These are phyloP conservation scores for Heimioporus punctisporus DNA, from an alignment of 1,284 basidiomycete genomes.

Conservation along the genomic window DNA sequence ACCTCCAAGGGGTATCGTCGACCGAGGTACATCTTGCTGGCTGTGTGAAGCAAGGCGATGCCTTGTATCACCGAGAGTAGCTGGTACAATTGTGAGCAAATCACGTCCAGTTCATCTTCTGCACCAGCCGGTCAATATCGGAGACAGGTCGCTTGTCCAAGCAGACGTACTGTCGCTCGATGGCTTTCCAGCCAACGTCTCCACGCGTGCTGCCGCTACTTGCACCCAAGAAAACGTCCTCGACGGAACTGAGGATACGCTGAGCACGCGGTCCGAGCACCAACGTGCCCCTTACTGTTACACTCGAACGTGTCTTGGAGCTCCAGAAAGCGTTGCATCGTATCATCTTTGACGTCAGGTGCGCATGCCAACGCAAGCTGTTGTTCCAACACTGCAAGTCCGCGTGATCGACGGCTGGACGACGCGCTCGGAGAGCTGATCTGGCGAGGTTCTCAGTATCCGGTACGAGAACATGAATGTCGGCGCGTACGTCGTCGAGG, in stretches of 20 bases:
- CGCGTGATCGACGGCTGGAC: slow-evolving; percentile 46
- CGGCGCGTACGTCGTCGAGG: slow-evolving; percentile 61
- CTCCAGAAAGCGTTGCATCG: slow-evolving; percentile 55
- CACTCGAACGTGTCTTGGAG: slow-evolving; percentile 78
- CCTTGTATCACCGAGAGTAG: slow-evolving; percentile 79
- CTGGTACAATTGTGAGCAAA: slow-evolving; percentile 55
- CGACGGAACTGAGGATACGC: slow-evolving; percentile 52
- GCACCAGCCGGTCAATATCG: slow-evolving; percentile 8
- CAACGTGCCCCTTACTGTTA: slow-evolving; percentile 56
- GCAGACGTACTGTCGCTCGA: slow-evolving; percentile 37
- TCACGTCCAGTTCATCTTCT: slow-evolving; percentile 47
- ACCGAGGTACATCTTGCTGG: slow-evolving; percentile 72
- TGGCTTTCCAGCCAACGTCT: slow-evolving; percentile 40
- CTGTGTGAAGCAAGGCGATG: slow-evolving; percentile 67
- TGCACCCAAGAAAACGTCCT: slow-evolving; percentile 60
- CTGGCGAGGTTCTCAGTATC: slow-evolving; percentile 38
- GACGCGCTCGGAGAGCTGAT: slow-evolving; percentile 62
- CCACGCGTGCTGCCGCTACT: slow-evolving; percentile 42
- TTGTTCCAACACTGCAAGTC: slow-evolving; percentile 58
- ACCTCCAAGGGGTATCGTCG: slow-evolving; percentile 76
- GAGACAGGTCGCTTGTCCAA: background rate
- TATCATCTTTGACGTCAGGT: slow-evolving; percentile 39
- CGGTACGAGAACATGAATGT: background rate
- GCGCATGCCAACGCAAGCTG: slow-evolving; percentile 60
- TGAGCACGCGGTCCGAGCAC: background rate